These are phyloP conservation scores for Raphanus sativus DNA, from an alignment of 345 rosid genomes.

Conservation along the genomic window DNA sequence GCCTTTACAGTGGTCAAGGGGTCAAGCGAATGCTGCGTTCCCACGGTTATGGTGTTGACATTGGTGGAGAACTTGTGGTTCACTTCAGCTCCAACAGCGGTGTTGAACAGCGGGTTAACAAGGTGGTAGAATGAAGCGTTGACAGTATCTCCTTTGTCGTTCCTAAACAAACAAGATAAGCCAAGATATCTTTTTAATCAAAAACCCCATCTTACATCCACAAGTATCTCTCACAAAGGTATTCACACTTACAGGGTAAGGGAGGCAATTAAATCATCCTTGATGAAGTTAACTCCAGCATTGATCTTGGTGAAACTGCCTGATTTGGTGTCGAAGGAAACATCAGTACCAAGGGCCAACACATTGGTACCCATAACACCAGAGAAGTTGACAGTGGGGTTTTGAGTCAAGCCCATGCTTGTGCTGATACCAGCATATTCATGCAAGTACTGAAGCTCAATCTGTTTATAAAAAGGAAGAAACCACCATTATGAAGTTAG, in stretches of 20 bases:
- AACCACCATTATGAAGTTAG: neutral
- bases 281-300: constrained; percentile 71
- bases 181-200: neutral
- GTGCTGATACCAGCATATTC: constrained; percentile 80
- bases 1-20: constrained; percentile 79
- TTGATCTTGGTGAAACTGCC: constrained; percentile 79
- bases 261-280: constrained; percentile 68
- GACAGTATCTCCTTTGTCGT: constrained; percentile 69
- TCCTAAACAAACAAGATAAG: constrained; percentile 47
- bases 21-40: constrained; percentile 72
- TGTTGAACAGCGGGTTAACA: constrained; percentile 57
- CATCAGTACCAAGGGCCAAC: constrained; percentile 69
- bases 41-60: constrained; percentile 68
- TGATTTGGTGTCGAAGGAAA: constrained; percentile 75
- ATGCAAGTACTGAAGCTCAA: constrained; percentile 87
- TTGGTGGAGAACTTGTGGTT: constrained; percentile 72
- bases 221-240: neutral
- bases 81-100: constrained; percentile 85
- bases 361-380: constrained; percentile 69
- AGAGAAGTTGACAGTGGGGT: constrained; percentile 76
- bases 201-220: no score
- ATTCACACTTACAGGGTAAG: constrained; percentile 58
- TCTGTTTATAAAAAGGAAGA: constrained; percentile 42
- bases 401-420: constrained; percentile 79
- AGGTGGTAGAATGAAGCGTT: constrained; percentile 74